phyloP scores from a whole-genome alignment of 352 stramenopile species.

The Globisporangium okanoganense region DNA sequence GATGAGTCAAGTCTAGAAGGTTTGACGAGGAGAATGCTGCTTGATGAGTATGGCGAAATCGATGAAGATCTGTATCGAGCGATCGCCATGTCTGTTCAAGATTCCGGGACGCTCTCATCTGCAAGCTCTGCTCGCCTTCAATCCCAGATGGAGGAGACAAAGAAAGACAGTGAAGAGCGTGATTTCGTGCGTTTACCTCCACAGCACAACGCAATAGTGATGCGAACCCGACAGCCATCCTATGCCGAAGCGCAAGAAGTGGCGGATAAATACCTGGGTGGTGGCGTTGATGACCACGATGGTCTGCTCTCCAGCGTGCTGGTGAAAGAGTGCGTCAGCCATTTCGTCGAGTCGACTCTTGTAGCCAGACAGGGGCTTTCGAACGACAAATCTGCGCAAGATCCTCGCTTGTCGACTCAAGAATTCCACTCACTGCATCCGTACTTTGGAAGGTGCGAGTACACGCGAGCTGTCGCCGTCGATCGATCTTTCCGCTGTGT shows the following conservation, averaged over 20 bases:
- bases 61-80: conserved; percentile 16
- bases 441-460: conserved; percentile 82
- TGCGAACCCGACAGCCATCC: conserved; percentile 40
- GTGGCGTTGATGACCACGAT: conserved; percentile 52
- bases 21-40: background rate
- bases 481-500: conserved; percentile 52
- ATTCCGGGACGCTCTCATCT: background rate
- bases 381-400: background rate
- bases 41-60: conserved; percentile 6
- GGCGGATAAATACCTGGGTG: conserved; percentile 45
- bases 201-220: background rate
- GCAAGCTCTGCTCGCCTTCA: background rate
- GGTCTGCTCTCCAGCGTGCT: conserved; percentile 65
- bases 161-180: conserved; percentile 23
- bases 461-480: conserved; percentile 53
- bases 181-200: conserved; percentile 7
- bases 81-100: conserved; percentile 17
- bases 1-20: background rate
- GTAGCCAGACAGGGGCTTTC: conserved; percentile 52
- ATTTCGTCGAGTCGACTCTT: conserved; percentile 79
- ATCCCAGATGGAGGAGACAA: conserved; percentile 28
- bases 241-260: conserved; percentile 63
- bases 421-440: conserved; percentile 85
- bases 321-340: conserved; percentile 81
- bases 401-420: conserved; percentile 17